Percentiles rank a stretch among this genome's conserved stretches.
Conservation (phyloP, 2,329 filamentous ascomycete species). For the Coniochaeta pulveracea region DNA sequence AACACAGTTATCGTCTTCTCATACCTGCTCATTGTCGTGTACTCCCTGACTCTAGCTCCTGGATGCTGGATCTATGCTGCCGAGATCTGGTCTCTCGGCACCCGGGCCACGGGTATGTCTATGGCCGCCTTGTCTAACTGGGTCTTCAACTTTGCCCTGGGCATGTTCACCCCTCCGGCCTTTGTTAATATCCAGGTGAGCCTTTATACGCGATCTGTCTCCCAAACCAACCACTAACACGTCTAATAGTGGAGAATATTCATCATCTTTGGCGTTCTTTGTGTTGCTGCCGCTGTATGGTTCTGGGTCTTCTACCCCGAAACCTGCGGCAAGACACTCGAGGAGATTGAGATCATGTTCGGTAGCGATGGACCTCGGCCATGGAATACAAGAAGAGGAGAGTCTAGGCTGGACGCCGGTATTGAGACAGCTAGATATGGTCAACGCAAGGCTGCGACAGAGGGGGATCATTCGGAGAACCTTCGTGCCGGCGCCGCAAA, state of each 20-base stretch:
- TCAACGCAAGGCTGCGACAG: too few species aligned
- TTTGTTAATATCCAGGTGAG: conserved; percentile 49
- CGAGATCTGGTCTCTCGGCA: conserved; percentile 52
- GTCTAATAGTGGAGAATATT: conserved; percentile 39
- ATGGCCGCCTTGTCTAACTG: conserved; percentile 41
- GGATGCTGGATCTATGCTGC: conserved; percentile 56
- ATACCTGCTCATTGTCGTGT: conserved; percentile 52
- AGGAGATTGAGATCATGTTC: conserved; percentile 27
- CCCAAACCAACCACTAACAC: too few species aligned
- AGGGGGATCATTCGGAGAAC: too few species aligned
- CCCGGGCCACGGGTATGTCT: conserved; percentile 47
- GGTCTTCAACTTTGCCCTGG: conserved; percentile 46
- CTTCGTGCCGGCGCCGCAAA: too few species aligned
- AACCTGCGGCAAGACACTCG: conserved; percentile 27
- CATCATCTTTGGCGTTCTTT: conserved; percentile 26
- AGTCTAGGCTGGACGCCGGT: conserved; percentile 14
- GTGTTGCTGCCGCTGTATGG: conserved; percentile 19
- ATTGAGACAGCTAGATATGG: too few species aligned
- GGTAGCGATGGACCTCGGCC: conserved; percentile 18
- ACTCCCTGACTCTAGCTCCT: conserved; percentile 51
- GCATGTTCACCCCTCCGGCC: conserved; percentile 44
- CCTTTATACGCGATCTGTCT: too few species aligned
- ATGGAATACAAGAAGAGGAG: conserved; percentile 25
- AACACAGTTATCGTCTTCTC: conserved; percentile 55
- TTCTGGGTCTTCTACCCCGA: conserved; percentile 25